Evolutionary conservation across 352 stramenopile species (phyloP).

Genomic region (Bremia lactucae): DNA sequence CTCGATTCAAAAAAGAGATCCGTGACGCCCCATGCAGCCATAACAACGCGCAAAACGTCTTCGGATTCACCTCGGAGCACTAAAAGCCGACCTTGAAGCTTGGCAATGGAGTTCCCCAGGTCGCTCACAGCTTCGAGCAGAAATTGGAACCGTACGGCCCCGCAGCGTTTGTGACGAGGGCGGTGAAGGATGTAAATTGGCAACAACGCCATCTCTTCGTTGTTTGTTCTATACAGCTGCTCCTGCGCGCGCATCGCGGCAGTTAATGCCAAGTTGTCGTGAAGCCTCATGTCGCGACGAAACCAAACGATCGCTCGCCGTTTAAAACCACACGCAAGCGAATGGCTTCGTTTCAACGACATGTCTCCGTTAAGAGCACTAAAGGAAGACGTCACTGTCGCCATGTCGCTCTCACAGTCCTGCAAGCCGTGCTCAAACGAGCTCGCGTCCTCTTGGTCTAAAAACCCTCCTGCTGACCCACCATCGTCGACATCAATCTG

Average conservation of each 20-base stretch:
- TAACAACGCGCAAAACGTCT: conserved; percentile 36
- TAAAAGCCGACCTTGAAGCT: conserved; percentile 28
- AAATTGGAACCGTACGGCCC: conserved; percentile 81
- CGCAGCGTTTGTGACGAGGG: conserved; percentile 53
- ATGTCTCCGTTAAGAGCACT: background rate
- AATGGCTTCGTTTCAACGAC: background rate
- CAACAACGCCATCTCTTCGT: conserved; percentile 26
- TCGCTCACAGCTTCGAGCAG: conserved; percentile 87
- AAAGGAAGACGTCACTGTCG: conserved; percentile 1
- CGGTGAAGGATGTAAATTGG: conserved; percentile 85
- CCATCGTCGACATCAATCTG: background rate
- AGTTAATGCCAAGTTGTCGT: conserved; percentile 91
- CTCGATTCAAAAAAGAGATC: conserved; percentile 62
- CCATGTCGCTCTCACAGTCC: too few species aligned
- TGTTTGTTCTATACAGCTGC: conserved; percentile 1
- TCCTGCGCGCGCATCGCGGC: conserved; percentile 34
- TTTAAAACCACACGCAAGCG: too few species aligned
- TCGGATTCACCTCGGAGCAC: conserved; percentile 51
- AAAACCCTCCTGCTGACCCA: background rate
- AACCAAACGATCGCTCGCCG: conserved; percentile 83
- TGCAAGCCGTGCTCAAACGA: too few species aligned
- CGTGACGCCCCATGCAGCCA: conserved; percentile 51
- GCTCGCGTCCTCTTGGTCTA: background rate
- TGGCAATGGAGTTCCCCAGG: conserved; percentile 32
- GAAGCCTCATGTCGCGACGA: conserved; percentile 88